phyloP scores from a whole-genome alignment of 495 filamentous ascomycete species.

The Aspergillus sparsus region DNA sequence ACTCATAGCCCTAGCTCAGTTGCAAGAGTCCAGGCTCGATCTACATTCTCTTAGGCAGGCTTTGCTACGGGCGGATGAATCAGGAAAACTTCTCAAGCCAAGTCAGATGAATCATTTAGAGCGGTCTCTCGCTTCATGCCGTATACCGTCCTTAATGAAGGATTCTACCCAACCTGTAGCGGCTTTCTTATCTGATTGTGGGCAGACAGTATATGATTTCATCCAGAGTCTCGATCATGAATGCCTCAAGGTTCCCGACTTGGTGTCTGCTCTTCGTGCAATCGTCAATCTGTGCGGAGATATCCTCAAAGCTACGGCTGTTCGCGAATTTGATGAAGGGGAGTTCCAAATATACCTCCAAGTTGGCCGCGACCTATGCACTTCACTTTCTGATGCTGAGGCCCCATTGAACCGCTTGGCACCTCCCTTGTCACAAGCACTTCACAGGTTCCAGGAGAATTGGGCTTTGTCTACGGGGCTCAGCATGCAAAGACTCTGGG shows the following conservation, averaged over 20 bases:
- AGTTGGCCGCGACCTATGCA: constrained; percentile 42
- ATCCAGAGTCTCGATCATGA: constrained; percentile 37
- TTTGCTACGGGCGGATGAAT: constrained; percentile 39
- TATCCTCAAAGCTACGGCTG: constrained; percentile 50
- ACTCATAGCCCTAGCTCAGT: constrained; percentile 37
- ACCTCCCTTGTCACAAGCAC: constrained; percentile 37
- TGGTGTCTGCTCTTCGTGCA: constrained; percentile 40
- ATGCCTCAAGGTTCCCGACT: constrained; percentile 30
- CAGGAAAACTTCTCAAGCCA: constrained; percentile 50
- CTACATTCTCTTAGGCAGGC: constrained; percentile 40
- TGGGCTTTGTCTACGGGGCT: constrained; percentile 71
- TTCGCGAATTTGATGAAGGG: constrained; percentile 52
- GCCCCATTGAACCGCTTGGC: constrained; percentile 35
- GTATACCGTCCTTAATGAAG: constrained; percentile 59
- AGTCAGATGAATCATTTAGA: constrained; percentile 69
- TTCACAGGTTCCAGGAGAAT: constrained; percentile 49
- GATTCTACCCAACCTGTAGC: constrained; percentile 63
- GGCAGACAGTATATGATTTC: constrained; percentile 42
- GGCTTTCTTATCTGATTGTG: constrained; percentile 46
- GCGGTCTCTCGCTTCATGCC: constrained; percentile 60
- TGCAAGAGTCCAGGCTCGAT: constrained; percentile 43
- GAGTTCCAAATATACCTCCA: constrained; percentile 57
- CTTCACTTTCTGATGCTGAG: constrained; percentile 31
- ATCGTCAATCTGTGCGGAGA: constrained; percentile 60
- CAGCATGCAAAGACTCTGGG: constrained; percentile 86